These are phyloP conservation scores for Tetramitus jugosus DNA, from an alignment of 208 protist species.

Conservation along the genomic window DNA sequence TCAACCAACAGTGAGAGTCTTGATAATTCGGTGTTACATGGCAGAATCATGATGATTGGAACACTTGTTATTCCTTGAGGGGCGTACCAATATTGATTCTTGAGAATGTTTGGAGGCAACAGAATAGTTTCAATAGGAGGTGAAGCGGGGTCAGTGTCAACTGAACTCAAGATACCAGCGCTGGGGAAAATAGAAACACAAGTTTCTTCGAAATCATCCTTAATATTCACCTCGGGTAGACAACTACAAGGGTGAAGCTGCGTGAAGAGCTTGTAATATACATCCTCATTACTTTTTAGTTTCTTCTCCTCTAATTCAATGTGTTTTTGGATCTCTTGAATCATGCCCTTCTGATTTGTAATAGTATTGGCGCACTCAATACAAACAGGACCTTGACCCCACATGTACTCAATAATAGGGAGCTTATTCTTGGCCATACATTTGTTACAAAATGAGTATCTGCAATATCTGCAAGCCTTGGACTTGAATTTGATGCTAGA, in stretches of 20 bases:
- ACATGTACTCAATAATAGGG: slow-evolving; percentile 4
- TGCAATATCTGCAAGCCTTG: neutral
- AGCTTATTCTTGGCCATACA: neutral
- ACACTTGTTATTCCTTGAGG: neutral
- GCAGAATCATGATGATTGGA: slow-evolving; percentile 5
- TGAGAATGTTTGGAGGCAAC: neutral
- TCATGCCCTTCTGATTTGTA: slow-evolving; percentile 5
- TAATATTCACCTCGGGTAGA: neutral
- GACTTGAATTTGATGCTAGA: neutral
- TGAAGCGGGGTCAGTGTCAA: neutral
- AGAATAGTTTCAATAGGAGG: slow-evolving; percentile 7
- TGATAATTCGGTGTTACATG: neutral
- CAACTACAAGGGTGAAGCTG: neutral
- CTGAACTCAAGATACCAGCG: slow-evolving; percentile 11
- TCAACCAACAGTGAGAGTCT: neutral
- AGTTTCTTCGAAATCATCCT: neutral
- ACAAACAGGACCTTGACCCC: neutral
- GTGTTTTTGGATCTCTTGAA: slow-evolving; percentile 8
- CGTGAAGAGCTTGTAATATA: neutral
- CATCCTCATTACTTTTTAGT: neutral
- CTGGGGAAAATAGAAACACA: neutral
- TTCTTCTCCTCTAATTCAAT: neutral
- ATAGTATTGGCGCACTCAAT: neutral
- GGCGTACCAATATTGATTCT: neutral
- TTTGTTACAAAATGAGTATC: slow-evolving; percentile 13